These are phyloP conservation scores for Colletotrichum sp. DNA, from an alignment of 2,329 filamentous ascomycete genomes.

Conservation along the genomic window DNA sequence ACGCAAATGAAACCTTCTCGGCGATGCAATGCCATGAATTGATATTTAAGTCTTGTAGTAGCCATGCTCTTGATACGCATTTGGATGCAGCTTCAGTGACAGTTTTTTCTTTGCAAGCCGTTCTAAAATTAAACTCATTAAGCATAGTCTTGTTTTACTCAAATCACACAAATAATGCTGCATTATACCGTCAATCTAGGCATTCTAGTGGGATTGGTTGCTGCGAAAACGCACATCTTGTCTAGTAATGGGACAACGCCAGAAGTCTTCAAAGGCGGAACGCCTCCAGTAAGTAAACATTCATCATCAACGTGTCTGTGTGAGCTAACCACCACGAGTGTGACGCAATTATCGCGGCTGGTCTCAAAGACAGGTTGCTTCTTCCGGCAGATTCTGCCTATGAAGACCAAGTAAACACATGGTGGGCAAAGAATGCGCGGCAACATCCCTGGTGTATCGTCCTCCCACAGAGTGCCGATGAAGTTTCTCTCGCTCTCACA, in stretches of 20 bases:
- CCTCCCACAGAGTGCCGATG: slow-evolving; percentile 22
- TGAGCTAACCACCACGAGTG: background rate
- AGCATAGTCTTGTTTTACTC: too few relatives aligned
- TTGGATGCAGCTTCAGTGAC: background rate
- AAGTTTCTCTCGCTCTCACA: slow-evolving; percentile 26
- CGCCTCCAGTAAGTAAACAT: background rate
- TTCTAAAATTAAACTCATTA: accelerated
- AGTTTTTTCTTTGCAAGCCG: background rate
- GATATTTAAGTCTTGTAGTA: background rate
- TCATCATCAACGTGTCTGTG: accelerated
- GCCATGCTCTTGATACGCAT: background rate
- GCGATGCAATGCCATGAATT: accelerated
- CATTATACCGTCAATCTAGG: background rate
- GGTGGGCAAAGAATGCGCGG: slow-evolving; percentile 23
- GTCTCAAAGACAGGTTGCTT: background rate
- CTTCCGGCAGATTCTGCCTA: background rate
- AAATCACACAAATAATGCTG: background rate
- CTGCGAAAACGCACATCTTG: background rate
- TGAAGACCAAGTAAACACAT: slow-evolving; percentile 1
- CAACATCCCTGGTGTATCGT: slow-evolving; percentile 31
- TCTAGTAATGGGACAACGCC: background rate
- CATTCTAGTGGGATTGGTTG: background rate
- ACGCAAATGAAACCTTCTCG: accelerated
- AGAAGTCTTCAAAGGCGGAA: background rate
- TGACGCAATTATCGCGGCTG: slow-evolving; percentile 1